Evolutionary conservation across 345 rosid genomes (phyloP), one percentile per base, ranked within the genome.

Genomic region (Ailanthus altissimus): DNA sequence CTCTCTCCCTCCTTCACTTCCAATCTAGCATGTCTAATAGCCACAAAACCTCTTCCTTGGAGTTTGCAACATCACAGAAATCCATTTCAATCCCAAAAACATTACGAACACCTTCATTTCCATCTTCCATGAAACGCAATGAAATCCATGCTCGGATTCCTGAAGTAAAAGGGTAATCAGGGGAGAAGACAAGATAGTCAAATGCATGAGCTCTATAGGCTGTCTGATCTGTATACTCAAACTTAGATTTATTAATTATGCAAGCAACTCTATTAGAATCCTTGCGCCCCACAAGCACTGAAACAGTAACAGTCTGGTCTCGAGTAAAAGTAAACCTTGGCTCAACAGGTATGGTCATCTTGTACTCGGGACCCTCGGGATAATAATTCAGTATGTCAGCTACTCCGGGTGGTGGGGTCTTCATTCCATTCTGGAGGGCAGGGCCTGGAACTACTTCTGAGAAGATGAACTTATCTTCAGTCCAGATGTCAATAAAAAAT

Each of bases 11-110:
- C n/a, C 67, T 77, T 91, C 86, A 96, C 81, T 92, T 92, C 99
- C 99, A 96, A 79, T 94, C 97, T 76, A 94, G 92, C 90, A 96
- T 88, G 87, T 92, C 93, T 51, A 96, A 72, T 53, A 96, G 89
- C 98, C 98, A 93, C 86, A 96, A 83, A 40, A 96, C 97, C 88
- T 91, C 95, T 7, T 94, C 97, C 86, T 85, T 86, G 42, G 95
- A 84, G 80, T 83, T 88, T 46, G 99, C 97, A 80, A 87, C 89
- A 83, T 91, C 93, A 51, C 89, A 86, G 67, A 94, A 96, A 84
- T 94, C 99, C 85, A 96, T 79, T 74, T 94, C 95, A 18, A 96
- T 89, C 59, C 97, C 99, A 13, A 88, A 91, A 72, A 91, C 99
- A 57, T 90, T 90, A 25, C 90, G 81, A 1, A 73, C 49, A 8